Evolutionary conservation across 2,329 filamentous ascomycete genomes (phyloP), one percentile per base, ranked within the genome.

Genomic region (Clarireedia sp.): DNA sequence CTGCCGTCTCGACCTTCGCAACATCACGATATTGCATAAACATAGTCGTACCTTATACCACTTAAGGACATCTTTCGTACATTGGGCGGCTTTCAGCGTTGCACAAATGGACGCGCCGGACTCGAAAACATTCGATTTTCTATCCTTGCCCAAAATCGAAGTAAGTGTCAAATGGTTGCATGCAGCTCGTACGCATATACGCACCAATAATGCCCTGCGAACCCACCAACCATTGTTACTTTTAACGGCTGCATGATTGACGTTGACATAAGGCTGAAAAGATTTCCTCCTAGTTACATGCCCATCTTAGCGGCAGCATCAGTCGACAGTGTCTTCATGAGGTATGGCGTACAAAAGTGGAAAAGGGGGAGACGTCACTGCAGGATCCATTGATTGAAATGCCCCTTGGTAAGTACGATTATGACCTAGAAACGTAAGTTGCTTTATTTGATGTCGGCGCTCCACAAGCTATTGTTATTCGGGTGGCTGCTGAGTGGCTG

Each of bases 241-340:
- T 41, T 21, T 8, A 38, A 47, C 19, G 29, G 29, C 50, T 46
- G 50, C 50, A 53, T 53, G 50, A 53, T 33, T 47, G n/a, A 21
- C 21, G 26, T 53, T 50, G 55, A 51, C 43, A 60, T 58, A 51
- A 59, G 57, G 62, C 60, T 60, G 49, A 59, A 55, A 41, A 10
- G 41, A 58, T 48, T 45, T 43, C 26, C 37, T 10, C 47, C 48
- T 61, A 90, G 85, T 79, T 92, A 52, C 89, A 94, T 65, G 88
- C 89, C 59, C 88, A 94, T 70, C 77, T 94, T 45, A 88, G 83
- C 41, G 88, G 89, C 52, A 90, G 86, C 69, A 89, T 94, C 68
- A 86, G 81, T 66, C 81, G 85, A 33, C 73, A 81, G 64, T 85
- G 81, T 58, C 80, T 94, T 2, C 87, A 90, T 66, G 79, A 88